Evolutionary conservation across 2,329 filamentous ascomycete species (phyloP).

Genomic region (Fusarium buharicum): DNA sequence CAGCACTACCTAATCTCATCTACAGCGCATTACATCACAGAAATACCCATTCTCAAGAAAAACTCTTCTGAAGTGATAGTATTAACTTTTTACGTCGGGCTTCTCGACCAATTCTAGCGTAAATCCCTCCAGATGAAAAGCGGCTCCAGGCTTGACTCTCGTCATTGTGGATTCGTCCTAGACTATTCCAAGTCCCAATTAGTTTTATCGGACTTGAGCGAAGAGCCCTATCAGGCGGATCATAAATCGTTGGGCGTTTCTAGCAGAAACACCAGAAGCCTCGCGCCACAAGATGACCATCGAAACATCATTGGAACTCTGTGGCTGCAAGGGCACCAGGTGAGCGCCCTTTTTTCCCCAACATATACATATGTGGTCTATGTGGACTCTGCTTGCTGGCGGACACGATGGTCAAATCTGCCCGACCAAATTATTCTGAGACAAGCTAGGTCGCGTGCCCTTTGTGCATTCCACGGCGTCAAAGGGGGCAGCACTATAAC

Average conservation of each 20-base stretch:
- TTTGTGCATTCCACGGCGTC: slow-evolving; percentile 36
- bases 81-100: slow-evolving; percentile 9
- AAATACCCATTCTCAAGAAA: background rate
- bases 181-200: slow-evolving; percentile 11
- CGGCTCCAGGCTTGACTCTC: slow-evolving; percentile 2
- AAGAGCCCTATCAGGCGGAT: slow-evolving; percentile 1
- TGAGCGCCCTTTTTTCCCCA: background rate
- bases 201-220: slow-evolving; percentile 15
- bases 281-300: slow-evolving; percentile 20
- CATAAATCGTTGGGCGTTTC: slow-evolving; percentile 6
- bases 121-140: background rate
- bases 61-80: background rate
- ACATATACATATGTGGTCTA: slow-evolving; percentile 3
- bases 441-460: slow-evolving; percentile 21
- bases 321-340: slow-evolving; percentile 12
- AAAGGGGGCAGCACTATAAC: slow-evolving; percentile 15
- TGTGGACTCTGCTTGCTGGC: slow-evolving; percentile 1
- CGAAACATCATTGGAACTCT: slow-evolving; percentile 9
- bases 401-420: background rate
- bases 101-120: slow-evolving; percentile 12
- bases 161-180: slow-evolving; percentile 6
- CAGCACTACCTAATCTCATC: background rate
- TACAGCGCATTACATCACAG: background rate
- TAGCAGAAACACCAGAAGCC: slow-evolving; percentile 8
- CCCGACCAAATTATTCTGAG: slow-evolving; percentile 24